Conservation (phyloP, 129 eudicot genomes). For the Solidago caesia region DNA sequence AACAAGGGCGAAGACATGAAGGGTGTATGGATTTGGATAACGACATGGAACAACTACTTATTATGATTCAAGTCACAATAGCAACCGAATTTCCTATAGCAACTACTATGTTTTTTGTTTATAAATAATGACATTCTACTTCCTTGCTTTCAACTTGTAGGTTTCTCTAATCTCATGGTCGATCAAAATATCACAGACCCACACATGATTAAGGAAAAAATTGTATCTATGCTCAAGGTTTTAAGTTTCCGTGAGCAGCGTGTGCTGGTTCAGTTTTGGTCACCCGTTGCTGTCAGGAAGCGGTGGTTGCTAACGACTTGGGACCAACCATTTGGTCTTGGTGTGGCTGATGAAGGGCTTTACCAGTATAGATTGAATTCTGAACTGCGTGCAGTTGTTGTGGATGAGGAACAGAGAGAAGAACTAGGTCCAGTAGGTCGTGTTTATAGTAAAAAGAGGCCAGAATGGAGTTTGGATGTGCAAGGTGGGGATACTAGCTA, state of each 20-base stretch:
- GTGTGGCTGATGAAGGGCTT: slow-evolving; percentile 16
- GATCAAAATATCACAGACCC: slow-evolving; percentile 13
- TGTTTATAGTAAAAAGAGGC: slow-evolving; percentile 5
- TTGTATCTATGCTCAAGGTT: background rate
- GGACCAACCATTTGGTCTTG: slow-evolving; percentile 28
- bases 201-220: slow-evolving; percentile 10
- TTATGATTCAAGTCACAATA: too few species aligned
- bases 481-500: slow-evolving; percentile 1
- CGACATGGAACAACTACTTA: too few species aligned
- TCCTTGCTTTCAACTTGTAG: background rate
- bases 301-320: slow-evolving; percentile 13
- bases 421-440: slow-evolving; percentile 19
- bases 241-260: slow-evolving; percentile 1
- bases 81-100: background rate
- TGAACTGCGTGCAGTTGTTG: background rate
- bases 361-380: slow-evolving; percentile 6
- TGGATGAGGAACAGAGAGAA: slow-evolving; percentile 11
- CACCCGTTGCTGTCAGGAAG: background rate
- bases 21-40: too few species aligned
- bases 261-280: slow-evolving; percentile 23
- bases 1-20: too few species aligned
- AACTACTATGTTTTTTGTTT: background rate
- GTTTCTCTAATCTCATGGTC: slow-evolving; percentile 6
- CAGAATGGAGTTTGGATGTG: slow-evolving; percentile 6
- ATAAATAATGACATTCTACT: too few species aligned